Evolutionary conservation across 2,329 filamentous ascomycete genomes (phyloP), one percentile per base, ranked within the genome.

Genomic region (Dactylonectria macrodidyma): DNA sequence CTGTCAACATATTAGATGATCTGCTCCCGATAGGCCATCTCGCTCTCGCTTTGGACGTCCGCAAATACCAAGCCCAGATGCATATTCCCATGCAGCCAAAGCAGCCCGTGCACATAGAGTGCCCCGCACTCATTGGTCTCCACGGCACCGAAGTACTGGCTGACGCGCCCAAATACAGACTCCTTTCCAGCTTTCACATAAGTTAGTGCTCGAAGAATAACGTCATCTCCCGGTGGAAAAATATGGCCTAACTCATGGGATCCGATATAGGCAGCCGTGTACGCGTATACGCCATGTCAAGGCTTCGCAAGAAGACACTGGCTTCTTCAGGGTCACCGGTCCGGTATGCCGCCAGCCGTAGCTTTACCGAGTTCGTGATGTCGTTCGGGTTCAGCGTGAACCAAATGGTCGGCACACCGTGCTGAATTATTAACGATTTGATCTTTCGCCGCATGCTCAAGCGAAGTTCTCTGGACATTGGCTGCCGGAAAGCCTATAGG

Each of bases 371-470:
- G 26, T 30, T 30, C 26, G 26, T 30, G 7, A 30, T 30, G 26
- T 30, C 26, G 7, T 30, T 30, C 7, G 26, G 26, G 26, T 7
- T 30, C 4, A 30, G 26, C 26, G 26, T 30, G 26, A 30, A 30
- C 26, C 26, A 7, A 7, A 30, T 30, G 3, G 26, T 7, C 26
- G 26, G 26, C 26, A 30, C 26, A 7, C 26, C 68, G 24, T 80
- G 78, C 62, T 75, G 30, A 62, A 78, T 68, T 78, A 83, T n/a
- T 84, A 82, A 58, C 75, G 81, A 51, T 64, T 51, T 11, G 73
- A 78, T 51, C 16, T 51, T 12, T 7, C 51, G 9, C 36, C 36
- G 12, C 36, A 11, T 38, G 3, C 36, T 30, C 26, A 30, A 30
- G 26, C 26, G 26, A 30, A 4, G 3, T 30, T 30, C 26, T 30